These are phyloP conservation scores for Diutina siamensis DNA, from an alignment of 1,139 yeast genomes.

Conservation along the genomic window DNA sequence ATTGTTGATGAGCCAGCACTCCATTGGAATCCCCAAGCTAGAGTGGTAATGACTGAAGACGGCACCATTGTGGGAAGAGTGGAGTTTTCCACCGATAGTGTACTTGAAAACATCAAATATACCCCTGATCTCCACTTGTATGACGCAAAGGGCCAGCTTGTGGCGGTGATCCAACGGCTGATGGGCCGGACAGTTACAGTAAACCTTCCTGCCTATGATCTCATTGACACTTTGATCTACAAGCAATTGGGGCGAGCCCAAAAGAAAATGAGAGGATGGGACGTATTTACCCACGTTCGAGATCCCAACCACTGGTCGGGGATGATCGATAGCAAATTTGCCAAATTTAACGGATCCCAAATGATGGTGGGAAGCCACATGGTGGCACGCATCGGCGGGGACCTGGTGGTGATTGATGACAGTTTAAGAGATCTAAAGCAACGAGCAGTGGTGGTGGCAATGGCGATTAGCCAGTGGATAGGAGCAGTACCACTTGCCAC, in stretches of 20 bases:
- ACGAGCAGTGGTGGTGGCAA: conserved; percentile 1
- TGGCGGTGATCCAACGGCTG: not conserved
- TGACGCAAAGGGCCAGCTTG: not conserved
- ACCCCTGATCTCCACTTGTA: not conserved
- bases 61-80: not conserved
- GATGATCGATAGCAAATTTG: not conserved
- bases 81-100: not conserved
- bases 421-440: not conserved
- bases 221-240: not conserved
- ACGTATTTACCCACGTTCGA: not conserved
- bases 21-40: not conserved
- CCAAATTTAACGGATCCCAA: not conserved
- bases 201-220: not conserved
- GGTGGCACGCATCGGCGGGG: not conserved
- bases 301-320: conserved; percentile 2
- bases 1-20: not conserved
- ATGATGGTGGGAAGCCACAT: not conserved
- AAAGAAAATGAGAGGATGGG: not conserved
- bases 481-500: not conserved
- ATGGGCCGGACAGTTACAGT: not conserved
- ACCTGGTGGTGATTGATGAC: not conserved
- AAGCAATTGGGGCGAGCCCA: not conserved
- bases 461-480: not conserved
- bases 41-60: not conserved
- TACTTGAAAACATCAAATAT: not conserved